These are phyloP conservation scores for Sequoia sempervirens DNA, from an alignment of 75 land plant species.

Conservation along the genomic window DNA sequence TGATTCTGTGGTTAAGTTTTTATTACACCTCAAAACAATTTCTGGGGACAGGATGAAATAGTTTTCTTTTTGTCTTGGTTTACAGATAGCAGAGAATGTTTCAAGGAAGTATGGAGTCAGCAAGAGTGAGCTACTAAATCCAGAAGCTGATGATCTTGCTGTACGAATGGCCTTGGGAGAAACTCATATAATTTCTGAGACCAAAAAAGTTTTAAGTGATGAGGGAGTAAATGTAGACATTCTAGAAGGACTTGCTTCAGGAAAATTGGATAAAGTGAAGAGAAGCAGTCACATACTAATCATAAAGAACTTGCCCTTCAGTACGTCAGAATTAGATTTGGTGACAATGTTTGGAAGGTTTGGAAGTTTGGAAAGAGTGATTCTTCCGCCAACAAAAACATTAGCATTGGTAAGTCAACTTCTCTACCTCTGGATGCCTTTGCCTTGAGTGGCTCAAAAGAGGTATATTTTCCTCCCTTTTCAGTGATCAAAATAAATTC, in stretches of 20 bases:
- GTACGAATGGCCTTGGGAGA: slow-evolving; percentile 95
- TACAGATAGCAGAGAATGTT: slow-evolving; percentile 89
- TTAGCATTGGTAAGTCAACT: slow-evolving; percentile 68
- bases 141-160: slow-evolving; percentile 85
- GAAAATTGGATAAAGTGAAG: slow-evolving; percentile 50
- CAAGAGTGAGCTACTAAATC: slow-evolving; percentile 83
- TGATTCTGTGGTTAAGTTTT: neutral
- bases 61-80: slow-evolving; percentile 9
- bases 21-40: neutral
- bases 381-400: slow-evolving; percentile 89
- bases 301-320: slow-evolving; percentile 90
- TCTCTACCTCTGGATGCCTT: neutral
- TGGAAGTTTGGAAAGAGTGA: slow-evolving; percentile 84
- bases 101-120: slow-evolving; percentile 81
- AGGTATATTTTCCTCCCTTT: neutral
- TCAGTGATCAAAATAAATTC: neutral
- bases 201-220: slow-evolving; percentile 69
- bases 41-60: neutral
- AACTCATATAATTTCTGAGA: slow-evolving; percentile 87
- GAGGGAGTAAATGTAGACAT: slow-evolving; percentile 78
- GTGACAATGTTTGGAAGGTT: slow-evolving; percentile 79
- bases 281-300: slow-evolving; percentile 81
- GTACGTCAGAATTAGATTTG: slow-evolving; percentile 73
- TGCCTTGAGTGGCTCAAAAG: neutral
- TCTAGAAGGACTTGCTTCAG: slow-evolving; percentile 68